Evolutionary conservation across 805 yeast species (phyloP), one percentile per base, ranked within the genome.

Genomic region (Saturnispora diversa): DNA sequence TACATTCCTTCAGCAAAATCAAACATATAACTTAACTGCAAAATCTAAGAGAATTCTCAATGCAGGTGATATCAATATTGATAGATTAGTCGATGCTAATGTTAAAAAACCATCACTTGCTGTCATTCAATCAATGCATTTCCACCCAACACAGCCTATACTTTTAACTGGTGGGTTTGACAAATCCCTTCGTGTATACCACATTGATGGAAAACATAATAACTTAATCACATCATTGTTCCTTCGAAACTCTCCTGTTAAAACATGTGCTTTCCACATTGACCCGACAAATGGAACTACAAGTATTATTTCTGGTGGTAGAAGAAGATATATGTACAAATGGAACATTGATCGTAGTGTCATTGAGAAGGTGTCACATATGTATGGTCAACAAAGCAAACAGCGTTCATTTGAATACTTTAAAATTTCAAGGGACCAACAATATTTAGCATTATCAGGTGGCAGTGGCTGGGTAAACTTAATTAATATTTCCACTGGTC

Each of bases 161-260:
- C 64, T 90, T 34, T 63, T 92, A 39, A 84, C 96, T 0, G 94
- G 92, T 42, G 99, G 99, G 17, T 88, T 81, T 57, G 99, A 92
- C 59, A 72, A 84, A 50, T 82, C 96, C 0, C 58, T 92, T 40
- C 70, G 98, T 50, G 68, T 92, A 11, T 92, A 80, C 59, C 94
- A 90, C 55, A 75, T 88, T 37, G 97, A 92, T 58, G 97, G 97
- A 12, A 84, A 82, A 53, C 58, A 62, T 43, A 92, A 92, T 56
- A 76, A 75, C 44, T 63, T 90, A 29, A 94, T 88, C 24, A 81
- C 95, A 4, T 79, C 95, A 32, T 64, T 90, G 46, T 85, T 80
- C 59, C 67, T 92, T 41, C 74, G 79, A 39, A 78, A 84, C 47
- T 72, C 85, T 9, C 96, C 97, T 4, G 70, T 92, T 35, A 83